Conservation (phyloP, 1,139 yeast genomes). For the Zygotorulaspora mrakii region DNA sequence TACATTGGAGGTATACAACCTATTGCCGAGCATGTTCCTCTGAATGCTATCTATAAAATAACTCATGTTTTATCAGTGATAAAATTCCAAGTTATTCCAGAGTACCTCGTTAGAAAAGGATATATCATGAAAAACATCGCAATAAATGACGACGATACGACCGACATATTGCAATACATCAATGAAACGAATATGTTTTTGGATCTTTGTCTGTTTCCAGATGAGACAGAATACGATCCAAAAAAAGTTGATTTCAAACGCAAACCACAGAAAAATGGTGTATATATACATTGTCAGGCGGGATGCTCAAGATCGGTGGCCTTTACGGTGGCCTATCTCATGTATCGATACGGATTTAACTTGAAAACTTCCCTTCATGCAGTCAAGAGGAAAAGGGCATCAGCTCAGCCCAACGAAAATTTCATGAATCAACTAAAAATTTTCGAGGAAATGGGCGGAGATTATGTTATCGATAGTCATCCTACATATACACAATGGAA, state of each 20-base stretch:
- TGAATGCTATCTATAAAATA: slow-evolving; percentile 47
- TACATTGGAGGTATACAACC: slow-evolving; percentile 61
- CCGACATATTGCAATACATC: slow-evolving; percentile 62
- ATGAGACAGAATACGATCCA: slow-evolving; percentile 34
- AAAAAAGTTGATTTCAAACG: slow-evolving; percentile 36
- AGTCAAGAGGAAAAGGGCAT: slow-evolving; percentile 55
- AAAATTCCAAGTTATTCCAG: slow-evolving; percentile 57
- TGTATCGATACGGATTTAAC: slow-evolving; percentile 63
- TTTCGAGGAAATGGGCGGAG: slow-evolving; percentile 50
- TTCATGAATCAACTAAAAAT: slow-evolving; percentile 68
- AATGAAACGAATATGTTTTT: slow-evolving; percentile 62
- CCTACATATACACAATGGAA: slow-evolving; percentile 53
- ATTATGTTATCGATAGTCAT: slow-evolving; percentile 36
- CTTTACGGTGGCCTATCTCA: slow-evolving; percentile 69
- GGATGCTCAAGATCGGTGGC: slow-evolving; percentile 83
- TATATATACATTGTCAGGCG: slow-evolving; percentile 74
- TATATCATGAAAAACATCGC: slow-evolving; percentile 61
- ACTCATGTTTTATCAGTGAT: slow-evolving; percentile 68
- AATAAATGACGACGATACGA: slow-evolving; percentile 60
- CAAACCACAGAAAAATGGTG: slow-evolving; percentile 45
- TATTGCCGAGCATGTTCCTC: slow-evolving; percentile 43
- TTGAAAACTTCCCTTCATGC: slow-evolving; percentile 66
- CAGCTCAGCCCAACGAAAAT: slow-evolving; percentile 71
- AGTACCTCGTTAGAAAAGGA: slow-evolving; percentile 41
- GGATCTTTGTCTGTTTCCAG: slow-evolving; percentile 54